These are phyloP conservation scores for Colletotrichum sp. DNA, from an alignment of 2,329 filamentous ascomycete species.

Conservation along the genomic window DNA sequence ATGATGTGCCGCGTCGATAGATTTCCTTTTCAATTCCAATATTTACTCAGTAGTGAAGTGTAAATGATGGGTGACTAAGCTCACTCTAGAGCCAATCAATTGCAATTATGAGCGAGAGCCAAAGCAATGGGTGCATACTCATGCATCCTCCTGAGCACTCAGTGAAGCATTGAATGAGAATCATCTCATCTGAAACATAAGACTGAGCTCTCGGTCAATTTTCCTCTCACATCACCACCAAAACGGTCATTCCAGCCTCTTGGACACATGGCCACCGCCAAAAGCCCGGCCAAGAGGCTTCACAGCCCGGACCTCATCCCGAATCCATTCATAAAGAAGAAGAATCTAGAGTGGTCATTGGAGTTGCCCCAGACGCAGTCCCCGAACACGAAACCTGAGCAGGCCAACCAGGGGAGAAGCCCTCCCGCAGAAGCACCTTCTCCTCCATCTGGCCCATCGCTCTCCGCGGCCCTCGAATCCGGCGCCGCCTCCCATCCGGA, in stretches of 20 bases:
- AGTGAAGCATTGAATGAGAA: neutral
- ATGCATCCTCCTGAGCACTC: neutral
- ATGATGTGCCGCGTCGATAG: neutral
- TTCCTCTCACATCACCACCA: neutral
- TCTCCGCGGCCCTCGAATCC: constrained; percentile 44
- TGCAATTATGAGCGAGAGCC: neutral
- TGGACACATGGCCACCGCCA: constrained; percentile 21
- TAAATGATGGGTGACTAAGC: neutral
- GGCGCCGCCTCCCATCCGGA: constrained; percentile 39
- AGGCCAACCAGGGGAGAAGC: neutral
- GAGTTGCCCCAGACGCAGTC: constrained; percentile 20
- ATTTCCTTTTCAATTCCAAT: neutral
- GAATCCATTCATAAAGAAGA: constrained; percentile 53
- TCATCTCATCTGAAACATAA: neutral
- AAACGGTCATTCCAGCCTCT: neutral
- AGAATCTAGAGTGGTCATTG: constrained; percentile 49
- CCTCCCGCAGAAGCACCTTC: neutral
- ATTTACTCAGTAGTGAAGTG: neutral
- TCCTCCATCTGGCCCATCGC: neutral
- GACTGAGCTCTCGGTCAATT: neutral
- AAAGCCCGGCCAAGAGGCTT: constrained; percentile 35
- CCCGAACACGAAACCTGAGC: neutral
- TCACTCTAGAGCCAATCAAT: neutral
- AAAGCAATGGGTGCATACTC: neutral
- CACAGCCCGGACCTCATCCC: constrained; percentile 39